These are phyloP conservation scores for Eleusine indica DNA, from an alignment of 176 grass and related monocot species.

Conservation along the genomic window DNA sequence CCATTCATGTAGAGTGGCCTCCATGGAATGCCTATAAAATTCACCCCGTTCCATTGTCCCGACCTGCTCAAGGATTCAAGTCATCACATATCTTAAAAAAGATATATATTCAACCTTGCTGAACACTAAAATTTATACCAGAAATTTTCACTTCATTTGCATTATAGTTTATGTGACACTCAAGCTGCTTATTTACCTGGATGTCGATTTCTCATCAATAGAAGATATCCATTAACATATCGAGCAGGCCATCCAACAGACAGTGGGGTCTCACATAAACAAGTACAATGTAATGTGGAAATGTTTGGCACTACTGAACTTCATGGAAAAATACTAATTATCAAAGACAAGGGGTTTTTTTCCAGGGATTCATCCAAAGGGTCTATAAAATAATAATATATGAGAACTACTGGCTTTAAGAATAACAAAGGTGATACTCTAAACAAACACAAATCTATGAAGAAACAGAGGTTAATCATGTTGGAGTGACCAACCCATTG, in stretches of 20 bases:
- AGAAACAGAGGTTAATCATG: background rate
- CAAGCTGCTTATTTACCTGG: conserved; percentile 11
- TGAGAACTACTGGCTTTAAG: background rate
- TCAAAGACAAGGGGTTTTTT: background rate
- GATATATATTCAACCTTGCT: background rate
- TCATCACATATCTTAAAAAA: conserved; percentile 30
- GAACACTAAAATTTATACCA: background rate
- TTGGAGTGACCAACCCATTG: background rate
- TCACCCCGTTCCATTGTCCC: conserved; percentile 58
- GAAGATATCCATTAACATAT: conserved; percentile 19
- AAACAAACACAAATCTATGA: background rate
- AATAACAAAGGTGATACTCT: background rate
- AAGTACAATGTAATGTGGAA: background rate
- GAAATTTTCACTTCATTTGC: conserved; percentile 4
- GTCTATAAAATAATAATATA: background rate
- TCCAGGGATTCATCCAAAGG: conserved; percentile 24
- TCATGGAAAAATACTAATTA: background rate
- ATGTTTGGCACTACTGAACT: background rate
- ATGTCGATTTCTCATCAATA: background rate
- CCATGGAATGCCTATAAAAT: conserved; percentile 78
- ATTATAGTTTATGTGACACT: conserved; percentile 18
- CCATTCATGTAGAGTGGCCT: conserved; percentile 69
- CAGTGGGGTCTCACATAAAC: background rate
- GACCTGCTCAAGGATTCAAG: conserved; percentile 52
- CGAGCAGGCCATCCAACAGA: background rate